Evolutionary conservation across 768 basidiomycete genomes (phyloP).

Genomic region (Trametopsis cervina): DNA sequence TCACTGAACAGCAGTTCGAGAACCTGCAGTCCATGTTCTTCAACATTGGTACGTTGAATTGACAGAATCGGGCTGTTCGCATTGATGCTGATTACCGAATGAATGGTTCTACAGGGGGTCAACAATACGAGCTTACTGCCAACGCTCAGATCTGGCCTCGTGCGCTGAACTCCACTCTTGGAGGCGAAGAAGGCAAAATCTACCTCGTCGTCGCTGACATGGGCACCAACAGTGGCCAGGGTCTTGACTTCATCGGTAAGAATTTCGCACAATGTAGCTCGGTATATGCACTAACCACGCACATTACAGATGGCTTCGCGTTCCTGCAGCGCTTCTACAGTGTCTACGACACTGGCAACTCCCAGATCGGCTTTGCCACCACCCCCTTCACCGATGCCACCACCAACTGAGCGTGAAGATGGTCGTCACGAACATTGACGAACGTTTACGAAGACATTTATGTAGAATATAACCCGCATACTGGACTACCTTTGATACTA

Average conservation of each 20-base stretch:
- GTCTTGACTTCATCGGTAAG: slow-evolving; percentile 59
- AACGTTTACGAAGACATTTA: no score
- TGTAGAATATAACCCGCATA: no score
- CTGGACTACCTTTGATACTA: no score
- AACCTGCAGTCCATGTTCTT: slow-evolving; percentile 48
- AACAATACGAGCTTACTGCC: slow-evolving; percentile 46
- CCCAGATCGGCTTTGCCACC: slow-evolving; percentile 27
- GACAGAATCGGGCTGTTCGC: no score
- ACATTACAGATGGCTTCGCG: slow-evolving; percentile 40
- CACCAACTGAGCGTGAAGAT: slow-evolving; percentile 16
- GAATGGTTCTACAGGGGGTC: slow-evolving; percentile 27
- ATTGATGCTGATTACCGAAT: no score
- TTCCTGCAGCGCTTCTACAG: slow-evolving; percentile 60
- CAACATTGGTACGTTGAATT: slow-evolving; percentile 32
- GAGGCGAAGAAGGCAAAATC: slow-evolving; percentile 42
- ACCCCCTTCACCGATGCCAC: slow-evolving; percentile 27
- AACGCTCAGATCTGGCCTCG: slow-evolving; percentile 72
- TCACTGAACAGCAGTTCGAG: slow-evolving; percentile 42
- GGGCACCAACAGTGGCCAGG: slow-evolving; percentile 41
- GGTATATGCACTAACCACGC: no score
- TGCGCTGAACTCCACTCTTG: slow-evolving; percentile 46
- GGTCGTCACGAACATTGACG: no score
- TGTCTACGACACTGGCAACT: slow-evolving; percentile 28
- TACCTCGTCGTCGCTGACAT: slow-evolving; percentile 53
- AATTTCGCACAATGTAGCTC: slow-evolving; percentile 20